Conservation (phyloP, 306 rosid genomes). For the Calophaca sinica region DNA sequence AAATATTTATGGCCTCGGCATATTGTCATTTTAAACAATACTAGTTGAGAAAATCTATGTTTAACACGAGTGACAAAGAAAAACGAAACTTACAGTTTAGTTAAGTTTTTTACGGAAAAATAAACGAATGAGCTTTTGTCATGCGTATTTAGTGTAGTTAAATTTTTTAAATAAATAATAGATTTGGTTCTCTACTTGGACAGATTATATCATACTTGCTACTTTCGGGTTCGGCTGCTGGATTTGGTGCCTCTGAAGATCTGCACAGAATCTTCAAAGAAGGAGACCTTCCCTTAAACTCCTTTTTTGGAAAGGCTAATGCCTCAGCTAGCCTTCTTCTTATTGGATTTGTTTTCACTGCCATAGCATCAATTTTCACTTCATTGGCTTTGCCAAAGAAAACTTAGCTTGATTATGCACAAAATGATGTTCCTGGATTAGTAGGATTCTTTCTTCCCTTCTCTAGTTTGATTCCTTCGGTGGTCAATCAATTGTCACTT, state of each 20-base stretch:
- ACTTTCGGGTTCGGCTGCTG: constrained; percentile 68
- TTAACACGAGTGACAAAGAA: no score
- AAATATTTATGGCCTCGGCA: neutral
- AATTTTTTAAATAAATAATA: no score
- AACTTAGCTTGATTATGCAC: constrained; percentile 19
- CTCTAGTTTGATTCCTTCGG: neutral
- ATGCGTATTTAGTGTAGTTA: no score
- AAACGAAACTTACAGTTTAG: no score
- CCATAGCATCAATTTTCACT: constrained; percentile 58
- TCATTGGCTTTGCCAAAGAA: constrained; percentile 56
- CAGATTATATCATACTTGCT: constrained; percentile 65
- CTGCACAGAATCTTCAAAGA: neutral
- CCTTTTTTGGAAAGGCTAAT: constrained; percentile 51
- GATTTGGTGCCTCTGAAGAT: constrained; percentile 61
- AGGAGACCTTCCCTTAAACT: neutral
- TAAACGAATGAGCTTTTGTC: no score
- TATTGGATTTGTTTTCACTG: constrained; percentile 55
- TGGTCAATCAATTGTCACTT: neutral
- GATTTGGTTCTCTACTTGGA: neutral
- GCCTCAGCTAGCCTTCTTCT: constrained; percentile 63
- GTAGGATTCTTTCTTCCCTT: neutral
- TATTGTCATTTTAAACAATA: no score
- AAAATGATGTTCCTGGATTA: neutral
- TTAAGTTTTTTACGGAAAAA: no score
- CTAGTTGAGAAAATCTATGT: no score